Percentiles rank a stretch among this genome's conserved stretches.
Evolutionary conservation across 257 asterid genomes (phyloP).

Genomic region (Anisodus tanguticus): DNA sequence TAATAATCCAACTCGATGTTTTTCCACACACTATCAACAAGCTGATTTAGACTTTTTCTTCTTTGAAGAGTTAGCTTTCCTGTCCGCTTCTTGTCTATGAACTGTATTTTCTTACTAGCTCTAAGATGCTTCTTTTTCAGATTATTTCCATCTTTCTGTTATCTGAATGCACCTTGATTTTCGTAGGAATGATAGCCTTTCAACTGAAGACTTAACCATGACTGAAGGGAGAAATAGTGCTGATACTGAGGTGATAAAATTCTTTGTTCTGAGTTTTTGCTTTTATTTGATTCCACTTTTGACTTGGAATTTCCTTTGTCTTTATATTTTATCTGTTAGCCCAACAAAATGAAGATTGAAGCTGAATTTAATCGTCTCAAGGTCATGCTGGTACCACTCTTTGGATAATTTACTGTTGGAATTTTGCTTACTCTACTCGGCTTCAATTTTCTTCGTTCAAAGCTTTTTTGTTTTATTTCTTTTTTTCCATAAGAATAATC

Average conservation of each 20-base stretch:
- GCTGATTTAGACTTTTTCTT: not conserved
- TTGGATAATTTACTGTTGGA: slow-evolving; percentile 26
- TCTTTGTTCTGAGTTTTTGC: slow-evolving; percentile 14
- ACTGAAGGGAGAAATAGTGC: slow-evolving; percentile 36
- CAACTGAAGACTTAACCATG: slow-evolving; percentile 29
- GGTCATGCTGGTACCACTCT: slow-evolving; percentile 71
- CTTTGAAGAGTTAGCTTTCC: not conserved
- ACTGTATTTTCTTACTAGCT: not conserved
- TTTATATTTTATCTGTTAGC: slow-evolving; percentile 39
- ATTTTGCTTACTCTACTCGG: slow-evolving; percentile 24
- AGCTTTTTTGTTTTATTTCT: too few relatives aligned
- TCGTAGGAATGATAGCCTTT: slow-evolving; percentile 45
- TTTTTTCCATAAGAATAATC: slow-evolving; percentile 31
- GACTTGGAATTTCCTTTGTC: slow-evolving; percentile 29
- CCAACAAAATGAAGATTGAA: slow-evolving; percentile 50
- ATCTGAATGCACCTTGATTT: slow-evolving; percentile 27
- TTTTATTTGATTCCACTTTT: slow-evolving; percentile 28
- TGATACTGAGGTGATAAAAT: slow-evolving; percentile 56
- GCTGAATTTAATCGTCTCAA: slow-evolving; percentile 64
- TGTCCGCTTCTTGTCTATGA: not conserved
- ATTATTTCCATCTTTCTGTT: slow-evolving; percentile 29
- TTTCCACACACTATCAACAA: not conserved
- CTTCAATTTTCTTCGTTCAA: slow-evolving; percentile 21
- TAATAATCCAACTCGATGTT: not conserved
- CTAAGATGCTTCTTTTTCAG: not conserved